These are phyloP conservation scores for Syncephalastrum racemosum DNA, from an alignment of 371 early-diverging fungal species.

Conservation along the genomic window DNA sequence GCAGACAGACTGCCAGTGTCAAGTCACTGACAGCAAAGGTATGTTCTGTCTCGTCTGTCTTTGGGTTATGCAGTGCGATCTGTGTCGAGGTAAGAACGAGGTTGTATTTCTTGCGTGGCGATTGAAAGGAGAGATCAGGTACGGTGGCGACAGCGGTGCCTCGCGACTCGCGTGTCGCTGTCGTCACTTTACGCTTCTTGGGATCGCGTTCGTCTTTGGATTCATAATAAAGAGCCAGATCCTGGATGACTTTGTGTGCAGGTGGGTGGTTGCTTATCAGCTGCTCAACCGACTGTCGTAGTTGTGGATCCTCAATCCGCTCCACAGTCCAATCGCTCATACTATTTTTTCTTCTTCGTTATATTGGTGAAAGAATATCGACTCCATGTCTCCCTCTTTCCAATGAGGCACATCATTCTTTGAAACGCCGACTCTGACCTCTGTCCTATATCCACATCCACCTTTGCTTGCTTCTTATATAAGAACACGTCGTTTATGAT, in stretches of 20 bases:
- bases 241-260: conserved; percentile 28
- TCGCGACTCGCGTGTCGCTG: conserved; percentile 9
- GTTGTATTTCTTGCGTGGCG: conserved; percentile 40
- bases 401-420: too few species aligned
- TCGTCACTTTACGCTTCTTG: conserved; percentile 30
- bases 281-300: conserved; percentile 29
- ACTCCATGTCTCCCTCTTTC: too few species aligned
- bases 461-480: too few species aligned
- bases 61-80: conserved; percentile 23
- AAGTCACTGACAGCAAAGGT: conserved; percentile 22
- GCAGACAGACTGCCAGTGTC: conserved; percentile 36
- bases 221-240: conserved; percentile 30
- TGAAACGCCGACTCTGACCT: too few species aligned
- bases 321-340: too few species aligned
- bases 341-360: too few species aligned
- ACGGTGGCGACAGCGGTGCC: conserved; percentile 10
- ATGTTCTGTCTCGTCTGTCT: conserved; percentile 24
- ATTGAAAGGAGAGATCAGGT: conserved; percentile 33
- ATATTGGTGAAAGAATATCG: too few species aligned
- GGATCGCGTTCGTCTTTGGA: conserved; percentile 26
- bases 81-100: conserved; percentile 26
- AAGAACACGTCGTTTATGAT: too few species aligned
- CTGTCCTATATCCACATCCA: too few species aligned
- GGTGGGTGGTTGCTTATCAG: conserved; percentile 30
- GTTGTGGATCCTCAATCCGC: conserved; percentile 29